phyloP scores from a whole-genome alignment of 495 filamentous ascomycete species.

The Penicillium riverlandense region DNA sequence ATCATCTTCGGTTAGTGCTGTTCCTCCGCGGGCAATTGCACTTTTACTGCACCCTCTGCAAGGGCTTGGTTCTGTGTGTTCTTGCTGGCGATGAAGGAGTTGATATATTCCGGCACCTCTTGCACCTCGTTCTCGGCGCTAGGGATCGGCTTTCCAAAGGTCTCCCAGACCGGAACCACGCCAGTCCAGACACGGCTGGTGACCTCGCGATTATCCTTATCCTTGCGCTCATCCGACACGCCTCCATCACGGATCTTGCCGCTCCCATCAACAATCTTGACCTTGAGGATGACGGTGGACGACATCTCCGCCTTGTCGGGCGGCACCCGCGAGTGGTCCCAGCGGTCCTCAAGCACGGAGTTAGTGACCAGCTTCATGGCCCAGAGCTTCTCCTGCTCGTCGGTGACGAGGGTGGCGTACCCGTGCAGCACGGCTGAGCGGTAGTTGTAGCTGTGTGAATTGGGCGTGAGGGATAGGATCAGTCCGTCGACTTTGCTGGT shows the following conservation, averaged over 20 bases:
- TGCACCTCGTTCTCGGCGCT: slow-evolving; percentile 51
- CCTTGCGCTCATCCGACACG: slow-evolving; percentile 64
- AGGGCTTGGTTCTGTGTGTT: slow-evolving; percentile 46
- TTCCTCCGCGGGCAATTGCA: slow-evolving; percentile 29
- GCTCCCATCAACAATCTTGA: slow-evolving; percentile 63
- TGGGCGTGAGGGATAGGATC: slow-evolving; percentile 70
- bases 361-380: slow-evolving; percentile 82
- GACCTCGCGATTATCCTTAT: slow-evolving; percentile 55
- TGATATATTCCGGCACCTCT: slow-evolving; percentile 58
- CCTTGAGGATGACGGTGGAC: slow-evolving; percentile 66
- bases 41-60: slow-evolving; percentile 41
- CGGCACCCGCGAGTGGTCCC: slow-evolving; percentile 62
- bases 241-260: slow-evolving; percentile 69
- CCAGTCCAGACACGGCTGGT: slow-evolving; percentile 66
- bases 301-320: slow-evolving; percentile 71
- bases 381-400: slow-evolving; percentile 66
- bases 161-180: slow-evolving; percentile 68
- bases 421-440: slow-evolving; percentile 77
- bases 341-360: slow-evolving; percentile 60
- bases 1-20: slow-evolving; percentile 16
- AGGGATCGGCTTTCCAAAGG: slow-evolving; percentile 61
- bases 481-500: slow-evolving; percentile 68
- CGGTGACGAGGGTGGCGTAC: slow-evolving; percentile 59
- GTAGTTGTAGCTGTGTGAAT: slow-evolving; percentile 82
- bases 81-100: slow-evolving; percentile 43